A percentile compares a stretch with the other conserved stretches of the same genome.
These are phyloP conservation scores for Lodderomyces oxycetoniae DNA, from an alignment of 1,139 yeast genomes.

Conservation along the genomic window DNA sequence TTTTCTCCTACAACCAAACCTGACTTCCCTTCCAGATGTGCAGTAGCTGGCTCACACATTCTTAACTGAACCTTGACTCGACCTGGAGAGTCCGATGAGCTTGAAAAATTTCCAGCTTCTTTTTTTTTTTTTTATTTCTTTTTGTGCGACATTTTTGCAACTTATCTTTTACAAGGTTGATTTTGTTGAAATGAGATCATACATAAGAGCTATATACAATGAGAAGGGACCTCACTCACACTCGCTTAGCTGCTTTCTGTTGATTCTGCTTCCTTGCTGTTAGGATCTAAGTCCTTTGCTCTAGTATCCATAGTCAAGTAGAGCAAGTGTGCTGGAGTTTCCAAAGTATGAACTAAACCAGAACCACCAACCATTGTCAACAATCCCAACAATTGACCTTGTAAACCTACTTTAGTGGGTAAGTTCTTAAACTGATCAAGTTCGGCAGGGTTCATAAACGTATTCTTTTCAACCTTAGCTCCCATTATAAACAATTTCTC, in stretches of 20 bases:
- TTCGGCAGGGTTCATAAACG: constrained; percentile 48
- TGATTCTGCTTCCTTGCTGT: constrained; percentile 8
- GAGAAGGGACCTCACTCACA: not conserved
- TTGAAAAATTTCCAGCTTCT: no score
- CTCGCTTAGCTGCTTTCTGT: no score
- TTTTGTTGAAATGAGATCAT: constrained; percentile 1
- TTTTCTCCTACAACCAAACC: no score
- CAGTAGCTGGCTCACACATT: no score
- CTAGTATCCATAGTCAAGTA: constrained; percentile 71
- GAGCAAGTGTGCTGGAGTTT: constrained; percentile 59
- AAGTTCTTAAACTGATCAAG: constrained; percentile 65
- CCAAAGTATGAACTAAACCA: constrained; percentile 78
- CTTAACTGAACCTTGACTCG: no score
- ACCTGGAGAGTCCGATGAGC: no score
- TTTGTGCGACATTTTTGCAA: not conserved
- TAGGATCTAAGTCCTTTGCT: constrained; percentile 35
- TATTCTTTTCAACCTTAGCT: constrained; percentile 63
- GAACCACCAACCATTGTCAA: constrained; percentile 84
- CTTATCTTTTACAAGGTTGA: not conserved
- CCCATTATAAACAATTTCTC: constrained; percentile 81
- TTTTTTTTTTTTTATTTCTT: constrained; percentile 5
- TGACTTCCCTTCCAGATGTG: no score
- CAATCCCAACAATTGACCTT: constrained; percentile 80
- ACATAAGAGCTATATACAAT: constrained; percentile 7
- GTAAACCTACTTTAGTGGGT: constrained; percentile 67